Evolutionary conservation across 192 early-diverging fungal species (phyloP).

Genomic region (Coemansia sp.): DNA sequence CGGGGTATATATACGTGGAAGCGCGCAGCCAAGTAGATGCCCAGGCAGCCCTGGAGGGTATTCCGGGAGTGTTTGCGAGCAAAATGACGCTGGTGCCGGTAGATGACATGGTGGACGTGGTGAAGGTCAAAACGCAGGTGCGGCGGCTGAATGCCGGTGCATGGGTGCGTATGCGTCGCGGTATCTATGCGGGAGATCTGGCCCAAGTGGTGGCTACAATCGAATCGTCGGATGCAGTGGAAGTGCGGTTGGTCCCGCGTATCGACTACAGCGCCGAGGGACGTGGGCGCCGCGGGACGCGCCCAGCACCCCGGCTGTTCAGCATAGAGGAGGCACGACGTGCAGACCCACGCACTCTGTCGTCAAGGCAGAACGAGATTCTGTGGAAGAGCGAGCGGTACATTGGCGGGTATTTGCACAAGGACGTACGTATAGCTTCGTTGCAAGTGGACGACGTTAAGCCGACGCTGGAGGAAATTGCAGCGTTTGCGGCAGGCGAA

Average conservation of each 20-base stretch:
- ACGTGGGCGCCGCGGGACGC: conserved; percentile 46
- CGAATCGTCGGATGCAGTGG: conserved; percentile 64
- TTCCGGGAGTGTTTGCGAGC: conserved; percentile 70
- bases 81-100: conserved; percentile 82
- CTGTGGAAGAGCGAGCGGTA: conserved; percentile 62
- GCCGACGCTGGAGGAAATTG: conserved; percentile 91
- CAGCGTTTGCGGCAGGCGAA: conserved; percentile 61
- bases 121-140: conserved; percentile 69
- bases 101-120: conserved; percentile 86
- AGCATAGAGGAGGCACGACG: conserved; percentile 46
- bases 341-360: conserved; percentile 58
- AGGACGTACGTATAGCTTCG: conserved; percentile 68
- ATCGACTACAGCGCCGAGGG: conserved; percentile 57
- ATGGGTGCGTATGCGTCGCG: conserved; percentile 90
- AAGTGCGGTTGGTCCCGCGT: conserved; percentile 73
- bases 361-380: conserved; percentile 60
- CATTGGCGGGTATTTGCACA: conserved; percentile 79
- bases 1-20: conserved; percentile 93
- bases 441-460: conserved; percentile 70
- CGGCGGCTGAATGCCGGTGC: conserved; percentile 57
- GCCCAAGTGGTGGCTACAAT: conserved; percentile 72
- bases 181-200: conserved; percentile 91
- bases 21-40: conserved; percentile 76
- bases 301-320: conserved; percentile 78
- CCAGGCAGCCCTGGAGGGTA: conserved; percentile 69